Evolutionary conservation across 2,329 filamentous ascomycete genomes (phyloP), one percentile per base, ranked within the genome.

Genomic region (Cyphellophora attinorum): DNA sequence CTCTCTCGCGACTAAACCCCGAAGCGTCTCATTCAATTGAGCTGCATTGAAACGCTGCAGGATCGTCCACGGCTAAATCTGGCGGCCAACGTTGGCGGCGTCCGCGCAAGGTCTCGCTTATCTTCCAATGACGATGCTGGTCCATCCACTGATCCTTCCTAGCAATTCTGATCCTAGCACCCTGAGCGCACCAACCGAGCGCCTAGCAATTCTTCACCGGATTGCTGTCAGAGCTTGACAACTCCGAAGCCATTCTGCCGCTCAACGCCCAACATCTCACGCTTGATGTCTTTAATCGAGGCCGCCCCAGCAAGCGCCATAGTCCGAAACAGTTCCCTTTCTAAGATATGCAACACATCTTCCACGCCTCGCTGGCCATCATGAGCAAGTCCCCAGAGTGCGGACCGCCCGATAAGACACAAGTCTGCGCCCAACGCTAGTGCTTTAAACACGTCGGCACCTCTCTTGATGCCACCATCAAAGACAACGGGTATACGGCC

Each of bases 371-470:
- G 11, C 28, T 33, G 13, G 11, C 12, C 11, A 6, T 19, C 13
- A 42, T 56, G 53, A 11, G 54, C 54, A 27, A 58, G 44, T 1
- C 55, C 55, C 55, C 55, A 58, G 6, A 58, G 53, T 2, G 53
- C 45, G 18, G 54, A 50, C 11, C 56, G 31, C 10, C 57, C 57
- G 8, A 54, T 34, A 29, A 57, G 58, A 21, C 51, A 55, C 34
- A 44, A 48, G 10, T 46, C 40, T 5, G 55, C 56, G 1, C 55
- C 55, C 15, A 58, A 34, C 6, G 56, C 56, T 5, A 59, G 21
- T 2, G 54, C 56, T 23, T 57, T 58, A 46, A 58, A 58, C 11
- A 58, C 50, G 33, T 59, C 56, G 2, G 50, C 47, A 0, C 55
- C 56, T 2, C 52, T 48, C 3, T 53, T 47, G 13, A 59, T 55